Base-by-base conservation (phyloP, 148 eudicot species). In the Silene conica region DNA sequence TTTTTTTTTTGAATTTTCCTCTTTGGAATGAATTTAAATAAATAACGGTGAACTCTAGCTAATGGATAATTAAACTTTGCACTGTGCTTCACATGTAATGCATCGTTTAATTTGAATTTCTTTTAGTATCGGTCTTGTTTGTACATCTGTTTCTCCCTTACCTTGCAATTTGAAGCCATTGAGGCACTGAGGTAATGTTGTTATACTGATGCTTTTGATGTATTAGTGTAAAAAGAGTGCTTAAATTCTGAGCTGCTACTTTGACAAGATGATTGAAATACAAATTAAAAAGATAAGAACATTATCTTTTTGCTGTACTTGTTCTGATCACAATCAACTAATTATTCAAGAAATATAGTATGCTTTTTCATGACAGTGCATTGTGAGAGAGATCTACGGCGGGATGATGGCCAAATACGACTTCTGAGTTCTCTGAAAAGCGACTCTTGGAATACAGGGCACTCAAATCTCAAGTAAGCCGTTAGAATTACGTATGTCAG, bases 371-470 rank as follows among this genome's bases (percentile, higher is more conserved):
- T 73, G 82, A 70, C 85, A 85, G 7, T 86, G 85, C 26, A 88
- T 76, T 15, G 90, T 85, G 56, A 68, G 28, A 21, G 5, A 89
- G 83, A 57, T 87, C 82, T 50, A 50, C 89, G 86, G 76, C 84
- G 3, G 86, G 89, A 80, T 85, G 89, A 63, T 76, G 74, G 63
- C 88, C 91, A 5, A 79, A 86, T 57, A 84, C 87, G 78, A 87
- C 87, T 69, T 89, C 84, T 26, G 89, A 79, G 6, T 56, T 70
- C 18, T 12, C 34, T 14, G 28, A 60, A 68, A 18, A 87, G 74
- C 78, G 85, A 70, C 31, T 83, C 78, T 70, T 84, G 88, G 41
- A 86, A 84, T n/a, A 75, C 78, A 10, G 84, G 90, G 20, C 18
- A 68, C 28, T 19, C 18, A 41, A 80, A 82, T 5, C 79, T 84